phyloP scores from a whole-genome alignment of 306 rosid species.

The Prunus mongolica region DNA sequence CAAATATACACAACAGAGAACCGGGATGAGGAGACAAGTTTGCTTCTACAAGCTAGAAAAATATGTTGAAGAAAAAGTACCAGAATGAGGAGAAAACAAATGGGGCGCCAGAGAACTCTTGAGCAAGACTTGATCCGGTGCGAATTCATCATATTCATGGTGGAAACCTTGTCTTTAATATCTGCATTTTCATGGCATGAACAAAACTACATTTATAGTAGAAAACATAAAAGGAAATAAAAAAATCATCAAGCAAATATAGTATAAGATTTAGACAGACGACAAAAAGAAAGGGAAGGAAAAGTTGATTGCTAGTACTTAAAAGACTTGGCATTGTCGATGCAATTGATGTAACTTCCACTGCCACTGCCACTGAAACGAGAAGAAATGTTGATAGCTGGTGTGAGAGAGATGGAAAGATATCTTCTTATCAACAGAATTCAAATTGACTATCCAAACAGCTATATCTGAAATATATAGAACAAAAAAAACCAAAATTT shows the following conservation, averaged over 20 bases:
- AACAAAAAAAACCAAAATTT: too few species aligned
- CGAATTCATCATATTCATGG: not conserved
- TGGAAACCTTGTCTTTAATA: not conserved
- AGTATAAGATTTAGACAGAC: too few species aligned
- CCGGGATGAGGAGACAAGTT: not conserved
- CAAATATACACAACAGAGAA: not conserved
- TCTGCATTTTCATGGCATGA: conserved; percentile 6
- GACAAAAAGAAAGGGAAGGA: too few species aligned
- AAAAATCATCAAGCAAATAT: not conserved
- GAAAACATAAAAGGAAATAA: not conserved
- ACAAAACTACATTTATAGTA: not conserved
- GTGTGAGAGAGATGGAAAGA: not conserved
- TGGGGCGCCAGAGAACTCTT: conserved; percentile 13
- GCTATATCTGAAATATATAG: too few species aligned
- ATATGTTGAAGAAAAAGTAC: not conserved
- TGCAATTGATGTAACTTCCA: too few species aligned
- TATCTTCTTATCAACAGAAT: not conserved
- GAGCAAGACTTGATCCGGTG: not conserved
- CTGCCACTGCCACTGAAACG: not conserved
- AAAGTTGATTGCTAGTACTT: too few species aligned
- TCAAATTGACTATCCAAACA: too few species aligned
- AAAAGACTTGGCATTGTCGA: too few species aligned
- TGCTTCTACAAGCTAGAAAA: not conserved
- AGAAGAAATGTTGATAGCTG: not conserved
- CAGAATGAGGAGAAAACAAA: conserved; percentile 7